A percentile compares a stretch with the other conserved stretches of the same genome.
Conservation (phyloP, 768 basidiomycete species). For the Boletus vermiculosoides region DNA sequence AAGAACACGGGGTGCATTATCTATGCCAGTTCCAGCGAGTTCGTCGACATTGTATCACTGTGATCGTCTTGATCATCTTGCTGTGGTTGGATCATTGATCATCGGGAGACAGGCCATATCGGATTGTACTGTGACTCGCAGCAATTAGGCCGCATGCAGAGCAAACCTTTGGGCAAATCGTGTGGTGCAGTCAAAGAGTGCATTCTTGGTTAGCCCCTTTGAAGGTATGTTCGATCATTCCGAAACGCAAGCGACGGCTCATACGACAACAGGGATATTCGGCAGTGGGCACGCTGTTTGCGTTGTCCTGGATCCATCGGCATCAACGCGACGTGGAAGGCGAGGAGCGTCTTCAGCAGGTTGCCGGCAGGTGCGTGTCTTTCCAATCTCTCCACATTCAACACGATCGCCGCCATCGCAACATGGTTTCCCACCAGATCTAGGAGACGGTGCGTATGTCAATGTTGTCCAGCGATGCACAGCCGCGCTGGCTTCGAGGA, state of each 20-base stretch:
- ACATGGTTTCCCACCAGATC: constrained; percentile 80
- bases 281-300: constrained; percentile 65
- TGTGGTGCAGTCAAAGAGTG: constrained; percentile 67
- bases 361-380: constrained; percentile 39
- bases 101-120: constrained; percentile 20
- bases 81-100: not conserved
- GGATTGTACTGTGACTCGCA: constrained; percentile 66
- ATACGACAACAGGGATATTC: constrained; percentile 57
- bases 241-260: not conserved
- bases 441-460: constrained; percentile 70
- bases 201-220: constrained; percentile 38
- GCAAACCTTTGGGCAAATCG: constrained; percentile 53
- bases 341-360: constrained; percentile 80
- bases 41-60: constrained; percentile 81
- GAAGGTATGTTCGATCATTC: constrained; percentile 49
- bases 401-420: constrained; percentile 24
- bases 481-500: constrained; percentile 53
- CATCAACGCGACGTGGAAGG: constrained; percentile 73
- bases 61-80: constrained; percentile 24
- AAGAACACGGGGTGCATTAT: constrained; percentile 82
- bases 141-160: constrained; percentile 53
- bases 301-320: constrained; percentile 59
- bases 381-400: not conserved
- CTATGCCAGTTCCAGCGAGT: constrained; percentile 57
- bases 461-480: constrained; percentile 54